Percentiles rank a stretch among this genome's conserved stretches.
These are phyloP conservation scores for Penicillium bovifimosum DNA, from an alignment of 495 filamentous ascomycete genomes.

Conservation along the genomic window DNA sequence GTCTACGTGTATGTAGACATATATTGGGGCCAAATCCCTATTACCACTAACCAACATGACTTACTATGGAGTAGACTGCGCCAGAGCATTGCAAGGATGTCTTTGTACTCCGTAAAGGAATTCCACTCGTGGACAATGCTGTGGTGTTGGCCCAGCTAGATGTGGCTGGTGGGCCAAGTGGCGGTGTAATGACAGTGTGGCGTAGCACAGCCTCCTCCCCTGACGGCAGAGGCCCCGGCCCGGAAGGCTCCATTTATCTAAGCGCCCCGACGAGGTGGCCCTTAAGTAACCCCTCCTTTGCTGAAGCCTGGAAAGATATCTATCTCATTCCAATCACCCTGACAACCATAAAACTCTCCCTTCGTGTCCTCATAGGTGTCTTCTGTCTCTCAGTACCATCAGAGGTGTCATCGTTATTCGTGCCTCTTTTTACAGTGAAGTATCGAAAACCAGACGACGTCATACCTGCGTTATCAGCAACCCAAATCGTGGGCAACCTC, in stretches of 20 bases:
- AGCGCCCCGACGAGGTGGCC: slow-evolving; percentile 20
- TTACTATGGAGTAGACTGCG: too few relatives aligned
- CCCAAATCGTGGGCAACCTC: slow-evolving; percentile 1
- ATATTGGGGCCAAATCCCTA: too few relatives aligned
- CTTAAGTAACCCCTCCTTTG: slow-evolving; percentile 21
- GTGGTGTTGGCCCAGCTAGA: too few relatives aligned
- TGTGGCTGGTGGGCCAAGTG: slow-evolving; percentile 12
- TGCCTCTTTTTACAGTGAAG: background rate
- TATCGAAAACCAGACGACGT: slow-evolving; percentile 4
- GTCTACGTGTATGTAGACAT: too few relatives aligned
- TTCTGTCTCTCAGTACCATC: background rate
- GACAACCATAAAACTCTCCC: background rate
- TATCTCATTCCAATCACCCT: slow-evolving; percentile 1
- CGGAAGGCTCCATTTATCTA: slow-evolving; percentile 20
- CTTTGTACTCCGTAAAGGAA: too few relatives aligned
- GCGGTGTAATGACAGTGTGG: slow-evolving; percentile 18
- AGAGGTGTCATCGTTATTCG: background rate
- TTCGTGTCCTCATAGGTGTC: background rate
- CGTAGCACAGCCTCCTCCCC: slow-evolving; percentile 10
- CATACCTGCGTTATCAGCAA: slow-evolving; percentile 19
- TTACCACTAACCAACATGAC: too few relatives aligned
- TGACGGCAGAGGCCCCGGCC: background rate
- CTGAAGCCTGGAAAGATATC: slow-evolving; percentile 1
- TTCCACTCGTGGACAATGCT: too few relatives aligned
- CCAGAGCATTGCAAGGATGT: too few relatives aligned